phyloP scores from a whole-genome alignment of 306 rosid genomes.

The Herpetospermum pedunculosum region DNA sequence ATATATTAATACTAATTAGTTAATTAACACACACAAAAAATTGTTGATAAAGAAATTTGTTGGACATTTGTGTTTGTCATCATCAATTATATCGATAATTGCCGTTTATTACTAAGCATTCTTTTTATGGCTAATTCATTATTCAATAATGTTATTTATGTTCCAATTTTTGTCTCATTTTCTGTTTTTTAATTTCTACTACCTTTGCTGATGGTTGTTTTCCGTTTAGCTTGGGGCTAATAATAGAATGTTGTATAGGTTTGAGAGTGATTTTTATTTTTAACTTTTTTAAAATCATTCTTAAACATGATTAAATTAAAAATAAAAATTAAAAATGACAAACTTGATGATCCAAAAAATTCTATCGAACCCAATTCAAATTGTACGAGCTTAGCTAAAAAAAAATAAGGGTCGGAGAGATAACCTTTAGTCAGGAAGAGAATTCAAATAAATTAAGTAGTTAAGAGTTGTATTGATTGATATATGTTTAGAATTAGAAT shows the following conservation, averaged over 20 bases:
- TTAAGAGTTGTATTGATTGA: no score
- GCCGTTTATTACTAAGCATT: neutral
- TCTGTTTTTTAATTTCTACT: neutral
- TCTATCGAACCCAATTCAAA: no score
- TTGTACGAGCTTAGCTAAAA: no score
- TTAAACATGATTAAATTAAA: no score
- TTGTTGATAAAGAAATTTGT: neutral
- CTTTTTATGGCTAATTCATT: neutral
- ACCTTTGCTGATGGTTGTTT: neutral
- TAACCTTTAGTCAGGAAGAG: no score
- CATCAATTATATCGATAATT: neutral
- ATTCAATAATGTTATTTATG: neutral
- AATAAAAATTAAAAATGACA: no score
- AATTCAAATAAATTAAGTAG: no score
- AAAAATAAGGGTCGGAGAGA: no score
- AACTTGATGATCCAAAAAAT: no score
- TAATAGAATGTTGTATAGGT: neutral
- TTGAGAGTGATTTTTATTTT: no score
- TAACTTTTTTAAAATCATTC: no score
- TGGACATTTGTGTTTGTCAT: neutral
- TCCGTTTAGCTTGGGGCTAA: neutral
- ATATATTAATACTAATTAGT: neutral
- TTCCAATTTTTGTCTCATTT: neutral
- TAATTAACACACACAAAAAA: neutral
- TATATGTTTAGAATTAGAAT: no score